Percentiles rank a stretch among this genome's conserved stretches.
Conservation (phyloP, 495 filamentous ascomycete genomes). For the Neurospora sp. region DNA sequence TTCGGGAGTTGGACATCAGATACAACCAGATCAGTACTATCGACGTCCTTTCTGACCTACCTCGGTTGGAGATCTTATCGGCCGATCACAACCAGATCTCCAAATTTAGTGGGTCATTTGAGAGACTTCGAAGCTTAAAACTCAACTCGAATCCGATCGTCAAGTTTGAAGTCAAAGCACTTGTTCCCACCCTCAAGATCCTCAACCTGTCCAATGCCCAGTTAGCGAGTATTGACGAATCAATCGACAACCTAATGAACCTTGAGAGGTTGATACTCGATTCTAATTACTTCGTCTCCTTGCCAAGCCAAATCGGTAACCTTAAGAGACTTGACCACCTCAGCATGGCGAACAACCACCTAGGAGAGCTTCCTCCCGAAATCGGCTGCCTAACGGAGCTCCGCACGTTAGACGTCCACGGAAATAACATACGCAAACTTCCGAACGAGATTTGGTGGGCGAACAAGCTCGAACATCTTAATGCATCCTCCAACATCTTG, state of each 20-base stretch:
- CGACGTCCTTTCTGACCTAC: slow-evolving; percentile 71
- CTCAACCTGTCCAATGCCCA: slow-evolving; percentile 84
- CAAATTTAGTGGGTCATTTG: slow-evolving; percentile 75
- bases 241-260: slow-evolving; percentile 81
- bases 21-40: slow-evolving; percentile 85
- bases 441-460: slow-evolving; percentile 93
- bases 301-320: slow-evolving; percentile 75
- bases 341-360: slow-evolving; percentile 83
- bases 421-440: slow-evolving; percentile 81
- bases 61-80: slow-evolving; percentile 74
- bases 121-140: slow-evolving; percentile 69
- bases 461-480: slow-evolving; percentile 76
- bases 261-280: slow-evolving; percentile 80
- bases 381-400: slow-evolving; percentile 80
- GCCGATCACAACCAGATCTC: slow-evolving; percentile 88
- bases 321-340: slow-evolving; percentile 79
- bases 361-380: slow-evolving; percentile 71
- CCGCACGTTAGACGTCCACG: slow-evolving; percentile 72
- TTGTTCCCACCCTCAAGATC: slow-evolving; percentile 69
- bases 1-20: slow-evolving; percentile 87
- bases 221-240: slow-evolving; percentile 72
- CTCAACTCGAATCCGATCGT: slow-evolving; percentile 91
- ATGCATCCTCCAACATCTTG: slow-evolving; percentile 89
- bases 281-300: slow-evolving; percentile 87
- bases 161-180: slow-evolving; percentile 70